These are phyloP conservation scores for Lentinula lateritia DNA, from an alignment of 768 basidiomycete species.

Conservation along the genomic window DNA sequence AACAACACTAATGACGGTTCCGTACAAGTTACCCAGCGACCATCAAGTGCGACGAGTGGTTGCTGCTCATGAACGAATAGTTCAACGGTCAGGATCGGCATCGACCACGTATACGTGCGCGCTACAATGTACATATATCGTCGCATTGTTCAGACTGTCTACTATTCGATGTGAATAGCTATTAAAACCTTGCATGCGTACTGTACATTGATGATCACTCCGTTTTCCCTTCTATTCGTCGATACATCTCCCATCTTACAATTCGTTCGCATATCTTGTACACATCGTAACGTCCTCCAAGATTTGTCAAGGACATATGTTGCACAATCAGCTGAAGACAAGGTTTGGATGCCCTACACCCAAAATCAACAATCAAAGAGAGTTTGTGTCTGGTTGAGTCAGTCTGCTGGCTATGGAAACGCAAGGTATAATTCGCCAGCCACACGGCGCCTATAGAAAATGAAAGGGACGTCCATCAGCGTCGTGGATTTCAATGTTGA, in stretches of 20 bases:
- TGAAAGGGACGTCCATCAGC: no score
- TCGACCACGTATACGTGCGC: not conserved
- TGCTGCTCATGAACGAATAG: constrained; percentile 44
- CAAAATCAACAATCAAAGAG: no score
- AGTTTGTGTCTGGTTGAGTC: no score
- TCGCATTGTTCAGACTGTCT: not conserved
- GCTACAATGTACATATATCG: not conserved
- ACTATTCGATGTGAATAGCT: not conserved
- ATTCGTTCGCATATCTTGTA: not conserved
- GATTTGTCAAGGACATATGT: no score
- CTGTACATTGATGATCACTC: not conserved
- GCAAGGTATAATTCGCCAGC: no score
- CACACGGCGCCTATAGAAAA: no score
- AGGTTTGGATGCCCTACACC: no score
- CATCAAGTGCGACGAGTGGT: constrained; percentile 33
- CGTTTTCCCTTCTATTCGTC: not conserved
- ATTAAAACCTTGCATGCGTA: not conserved
- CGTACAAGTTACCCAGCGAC: constrained; percentile 61
- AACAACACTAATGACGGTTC: constrained; percentile 46
- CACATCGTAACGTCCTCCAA: no score
- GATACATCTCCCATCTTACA: not conserved
- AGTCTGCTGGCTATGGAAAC: no score
- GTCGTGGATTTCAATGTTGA: no score
- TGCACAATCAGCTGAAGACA: no score
- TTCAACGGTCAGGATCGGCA: not conserved